Evolutionary conservation across 208 protist species (phyloP).

Genomic region (Crithidia thermophila): DNA sequence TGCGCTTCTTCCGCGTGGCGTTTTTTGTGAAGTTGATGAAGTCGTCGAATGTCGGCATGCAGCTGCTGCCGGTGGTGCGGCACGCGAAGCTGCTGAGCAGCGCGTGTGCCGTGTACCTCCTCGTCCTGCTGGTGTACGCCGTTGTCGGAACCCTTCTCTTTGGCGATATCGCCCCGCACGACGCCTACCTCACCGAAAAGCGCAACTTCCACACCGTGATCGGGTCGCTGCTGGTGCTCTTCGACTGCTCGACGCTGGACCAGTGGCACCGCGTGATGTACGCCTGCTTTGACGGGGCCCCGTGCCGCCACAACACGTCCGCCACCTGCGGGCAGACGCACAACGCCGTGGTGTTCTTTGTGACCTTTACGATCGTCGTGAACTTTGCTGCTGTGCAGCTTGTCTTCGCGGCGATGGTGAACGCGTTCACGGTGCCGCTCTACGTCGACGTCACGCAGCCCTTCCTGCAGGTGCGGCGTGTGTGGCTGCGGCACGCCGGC

Average conservation of each 20-base stretch:
- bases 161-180: slow-evolving; percentile 34
- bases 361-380: slow-evolving; percentile 29
- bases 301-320: slow-evolving; percentile 10
- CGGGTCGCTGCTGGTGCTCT: slow-evolving; percentile 52
- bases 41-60: slow-evolving; percentile 21
- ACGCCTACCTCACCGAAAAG: slow-evolving; percentile 40
- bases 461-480: slow-evolving; percentile 29
- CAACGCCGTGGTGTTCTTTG: slow-evolving; percentile 42
- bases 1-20: slow-evolving; percentile 44
- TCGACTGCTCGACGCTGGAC: slow-evolving; percentile 54
- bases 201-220: slow-evolving; percentile 66
- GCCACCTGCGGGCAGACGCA: slow-evolving; percentile 24
- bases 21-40: slow-evolving; percentile 45
- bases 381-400: slow-evolving; percentile 29
- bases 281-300: slow-evolving; percentile 22
- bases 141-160: slow-evolving; percentile 56
- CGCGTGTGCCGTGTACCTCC: slow-evolving; percentile 32
- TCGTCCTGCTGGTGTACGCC: slow-evolving; percentile 52
- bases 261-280: slow-evolving; percentile 51
- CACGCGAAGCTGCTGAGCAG: slow-evolving; percentile 26
- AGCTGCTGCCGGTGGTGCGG: slow-evolving; percentile 30
- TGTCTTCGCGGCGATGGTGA: slow-evolving; percentile 27
- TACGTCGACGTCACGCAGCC: slow-evolving; percentile 29
- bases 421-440: slow-evolving; percentile 23
- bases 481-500: slow-evolving; percentile 32